Base-by-base conservation (phyloP, 371 early-diverging fungal genomes). In the Apophysomyces ossiformis region DNA sequence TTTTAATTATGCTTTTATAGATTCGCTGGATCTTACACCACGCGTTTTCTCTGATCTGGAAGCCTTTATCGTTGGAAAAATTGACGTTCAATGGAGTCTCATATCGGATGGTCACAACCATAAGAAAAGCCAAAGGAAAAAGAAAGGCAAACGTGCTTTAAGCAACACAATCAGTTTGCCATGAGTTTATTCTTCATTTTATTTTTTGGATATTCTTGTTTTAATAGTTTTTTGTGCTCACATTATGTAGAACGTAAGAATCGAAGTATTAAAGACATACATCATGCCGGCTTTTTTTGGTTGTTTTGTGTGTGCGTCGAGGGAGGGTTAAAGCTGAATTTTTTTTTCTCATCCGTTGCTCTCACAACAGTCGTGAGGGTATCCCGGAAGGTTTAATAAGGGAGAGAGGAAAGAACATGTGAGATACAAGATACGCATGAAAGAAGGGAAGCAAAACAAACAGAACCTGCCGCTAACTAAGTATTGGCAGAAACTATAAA, bases 41-140 rank as follows among this genome's bases (percentile, higher is more conserved):
- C 71, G 85, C n/a, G 88, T 86, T 54, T 90, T 89, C 66, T 50
- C 81, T 57, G 44, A 83, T 63, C 67, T 89, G 46, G 88, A 76
- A 57, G 69, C 76, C 18, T 72, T 71, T 18, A 67, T 63, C 4
- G 63, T 69, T 16, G 90, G 90, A 36, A 81, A 81, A 15, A 78
- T 89, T 43, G 58, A 73, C 8, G 87, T 89, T 69, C 68, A 78
- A 46, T 90, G 90, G 88, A 77, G 74, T 65, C 68, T 72, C 16
- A 16, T 75, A n/a, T 18, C 57, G 13, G 45, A 39, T 26, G 18
- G 37, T 38, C 56, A 50, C 16, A 47, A 41, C n/a, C 8, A 44
- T 36, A 21, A 26, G 32, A 26, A 59, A 15, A 36, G 58, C 58
- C 37, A 16, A 13, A 46, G 45, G 15, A 58, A 58, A 13, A 21